phyloP scores from a whole-genome alignment of 768 basidiomycete species.

The Cystoderma amianthinum region DNA sequence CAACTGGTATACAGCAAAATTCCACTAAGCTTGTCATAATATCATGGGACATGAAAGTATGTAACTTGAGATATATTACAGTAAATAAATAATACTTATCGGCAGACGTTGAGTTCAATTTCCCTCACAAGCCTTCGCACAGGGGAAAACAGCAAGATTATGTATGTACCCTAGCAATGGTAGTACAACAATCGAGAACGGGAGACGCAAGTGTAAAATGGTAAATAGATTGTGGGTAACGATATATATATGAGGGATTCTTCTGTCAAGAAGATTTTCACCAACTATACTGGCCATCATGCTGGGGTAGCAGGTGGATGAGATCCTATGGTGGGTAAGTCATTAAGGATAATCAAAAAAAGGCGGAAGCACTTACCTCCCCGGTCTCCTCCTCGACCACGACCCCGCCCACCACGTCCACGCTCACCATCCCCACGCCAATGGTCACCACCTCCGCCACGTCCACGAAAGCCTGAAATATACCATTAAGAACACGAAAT shows the following conservation, averaged over 20 bases:
- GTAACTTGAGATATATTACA: no score
- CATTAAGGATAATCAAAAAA: not conserved
- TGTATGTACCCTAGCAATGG: not conserved
- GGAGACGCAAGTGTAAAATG: not conserved
- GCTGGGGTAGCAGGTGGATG: conserved; percentile 1
- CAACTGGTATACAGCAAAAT: no score
- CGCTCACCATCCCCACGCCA: conserved; percentile 27
- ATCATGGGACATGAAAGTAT: no score
- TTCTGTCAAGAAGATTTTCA: not conserved
- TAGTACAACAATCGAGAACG: conserved; percentile 1
- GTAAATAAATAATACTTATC: no score
- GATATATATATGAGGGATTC: not conserved
- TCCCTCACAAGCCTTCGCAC: no score
- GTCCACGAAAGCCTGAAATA: conserved; percentile 22
- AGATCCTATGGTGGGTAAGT: not conserved
- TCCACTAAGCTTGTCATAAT: no score
- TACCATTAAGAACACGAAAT: not conserved
- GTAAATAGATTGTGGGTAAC: conserved; percentile 1
- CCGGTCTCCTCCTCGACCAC: conserved; percentile 9
- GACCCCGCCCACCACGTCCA: conserved; percentile 9
- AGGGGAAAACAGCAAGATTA: not conserved
- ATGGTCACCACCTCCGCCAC: conserved; percentile 31
- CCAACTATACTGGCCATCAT: not conserved
- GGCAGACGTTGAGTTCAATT: not conserved
- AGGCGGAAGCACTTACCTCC: conserved; percentile 8